Conservation (phyloP, 768 basidiomycete species). For the Fomitopsis pulvina region DNA sequence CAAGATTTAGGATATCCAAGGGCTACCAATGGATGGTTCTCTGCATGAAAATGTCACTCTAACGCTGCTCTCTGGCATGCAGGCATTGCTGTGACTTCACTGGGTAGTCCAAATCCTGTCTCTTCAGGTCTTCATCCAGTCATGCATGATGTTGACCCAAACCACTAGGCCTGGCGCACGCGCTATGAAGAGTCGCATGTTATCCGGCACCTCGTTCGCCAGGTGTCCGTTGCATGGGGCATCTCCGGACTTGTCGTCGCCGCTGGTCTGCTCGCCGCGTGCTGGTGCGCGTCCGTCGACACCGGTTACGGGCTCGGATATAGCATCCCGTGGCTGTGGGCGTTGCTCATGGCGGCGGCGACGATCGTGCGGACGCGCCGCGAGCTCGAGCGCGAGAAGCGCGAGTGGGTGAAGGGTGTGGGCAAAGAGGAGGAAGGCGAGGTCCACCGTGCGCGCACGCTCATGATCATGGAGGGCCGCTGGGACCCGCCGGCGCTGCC, state of each 20-base stretch:
- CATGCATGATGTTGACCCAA: not conserved
- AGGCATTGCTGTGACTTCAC: no score
- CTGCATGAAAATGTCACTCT: no score
- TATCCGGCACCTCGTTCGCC: conserved; percentile 22
- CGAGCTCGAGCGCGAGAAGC: conserved; percentile 10
- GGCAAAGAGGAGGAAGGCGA: no score
- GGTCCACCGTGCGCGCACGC: not conserved
- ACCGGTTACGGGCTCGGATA: conserved; percentile 23
- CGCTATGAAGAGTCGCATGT: conserved; percentile 23
- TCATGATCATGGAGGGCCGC: not conserved
- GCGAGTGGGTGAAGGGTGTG: conserved; percentile 10
- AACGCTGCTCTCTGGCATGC: not conserved
- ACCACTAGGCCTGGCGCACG: conserved; percentile 26
- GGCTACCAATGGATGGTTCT: no score
- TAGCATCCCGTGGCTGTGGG: conserved; percentile 26
- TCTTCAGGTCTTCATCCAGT: no score
- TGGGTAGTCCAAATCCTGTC: no score
- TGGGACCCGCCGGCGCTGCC: not conserved
- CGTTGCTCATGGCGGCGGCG: conserved; percentile 11
- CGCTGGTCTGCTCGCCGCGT: conserved; percentile 16
- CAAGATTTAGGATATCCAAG: no score
- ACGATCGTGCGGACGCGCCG: conserved; percentile 13
- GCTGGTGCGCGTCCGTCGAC: conserved; percentile 21
- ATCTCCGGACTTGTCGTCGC: conserved; percentile 15
- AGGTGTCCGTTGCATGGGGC: conserved; percentile 20